These are phyloP conservation scores for Periconia macrospinosa DNA, from an alignment of 2,329 filamentous ascomycete genomes.

Conservation along the genomic window DNA sequence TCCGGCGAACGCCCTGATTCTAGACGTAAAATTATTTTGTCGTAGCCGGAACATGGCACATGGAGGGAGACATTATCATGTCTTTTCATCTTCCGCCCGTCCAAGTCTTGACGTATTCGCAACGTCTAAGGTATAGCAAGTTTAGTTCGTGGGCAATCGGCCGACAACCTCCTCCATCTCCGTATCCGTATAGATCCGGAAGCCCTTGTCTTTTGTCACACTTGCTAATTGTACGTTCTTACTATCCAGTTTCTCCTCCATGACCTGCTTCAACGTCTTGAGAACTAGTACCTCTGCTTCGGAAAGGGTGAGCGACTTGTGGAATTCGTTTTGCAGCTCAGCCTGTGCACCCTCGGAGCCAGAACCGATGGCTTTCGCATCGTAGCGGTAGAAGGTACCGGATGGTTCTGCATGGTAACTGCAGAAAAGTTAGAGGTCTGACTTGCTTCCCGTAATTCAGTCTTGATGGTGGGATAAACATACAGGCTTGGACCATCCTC, in stretches of 20 bases:
- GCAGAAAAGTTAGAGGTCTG: constrained; percentile 3
- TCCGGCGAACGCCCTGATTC: too few species aligned
- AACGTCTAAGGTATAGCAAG: not conserved
- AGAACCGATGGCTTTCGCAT: constrained; percentile 97
- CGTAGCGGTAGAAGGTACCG: constrained; percentile 98
- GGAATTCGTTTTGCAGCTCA: constrained; percentile 97
- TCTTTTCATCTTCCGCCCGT: not conserved
- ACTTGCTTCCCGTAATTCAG: not conserved
- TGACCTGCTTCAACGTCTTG: constrained; percentile 99
- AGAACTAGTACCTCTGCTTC: constrained; percentile 95
- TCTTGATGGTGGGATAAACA: constrained; percentile 28
- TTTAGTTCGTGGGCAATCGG: constrained; percentile 63
- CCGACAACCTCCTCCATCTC: constrained; percentile 95
- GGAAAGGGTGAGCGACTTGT: constrained; percentile 90
- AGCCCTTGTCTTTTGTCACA: constrained; percentile 96
- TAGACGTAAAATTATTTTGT: too few species aligned
- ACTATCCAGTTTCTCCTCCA: constrained; percentile 98
- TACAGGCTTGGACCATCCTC: constrained; percentile 92
- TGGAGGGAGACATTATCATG: not conserved
- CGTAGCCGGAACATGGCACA: not conserved
- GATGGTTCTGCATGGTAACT: constrained; percentile 96
- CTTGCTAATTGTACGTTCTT: constrained; percentile 99
- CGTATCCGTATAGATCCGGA: constrained; percentile 97
- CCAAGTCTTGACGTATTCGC: not conserved
- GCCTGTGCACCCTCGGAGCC: constrained; percentile 97